phyloP scores from a whole-genome alignment of 139 green algal genomes.

The Pseudopediastrum boryanum region DNA sequence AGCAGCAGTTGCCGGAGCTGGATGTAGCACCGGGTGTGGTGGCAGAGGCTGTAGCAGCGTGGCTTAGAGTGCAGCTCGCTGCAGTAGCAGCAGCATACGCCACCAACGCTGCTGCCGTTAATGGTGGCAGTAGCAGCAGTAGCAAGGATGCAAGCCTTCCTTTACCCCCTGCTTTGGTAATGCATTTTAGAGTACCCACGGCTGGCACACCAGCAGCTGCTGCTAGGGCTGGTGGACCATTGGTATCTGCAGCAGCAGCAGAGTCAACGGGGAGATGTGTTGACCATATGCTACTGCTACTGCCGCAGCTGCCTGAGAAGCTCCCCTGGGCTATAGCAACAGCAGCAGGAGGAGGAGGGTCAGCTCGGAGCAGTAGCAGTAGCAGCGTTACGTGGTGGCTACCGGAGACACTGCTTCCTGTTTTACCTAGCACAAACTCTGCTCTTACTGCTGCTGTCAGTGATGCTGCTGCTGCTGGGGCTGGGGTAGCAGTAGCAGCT shows the following conservation, averaged over 20 bases:
- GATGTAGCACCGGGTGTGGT: background rate
- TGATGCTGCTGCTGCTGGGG: slow-evolving; percentile 9
- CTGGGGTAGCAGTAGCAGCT: background rate
- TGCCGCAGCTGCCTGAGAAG: background rate
- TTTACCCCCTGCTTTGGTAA: slow-evolving; percentile 1
- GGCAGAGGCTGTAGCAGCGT: background rate
- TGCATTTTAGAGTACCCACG: slow-evolving; percentile 27
- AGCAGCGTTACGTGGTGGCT: too few relatives aligned
- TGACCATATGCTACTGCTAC: too few relatives aligned
- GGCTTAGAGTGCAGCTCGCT: background rate
- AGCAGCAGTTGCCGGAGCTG: too few relatives aligned
- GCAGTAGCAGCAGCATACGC: background rate
- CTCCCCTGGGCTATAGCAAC: background rate
- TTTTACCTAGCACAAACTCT: too few relatives aligned
- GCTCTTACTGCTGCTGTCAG: too few relatives aligned
- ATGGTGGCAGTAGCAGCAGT: too few relatives aligned
- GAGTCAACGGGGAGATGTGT: too few relatives aligned
- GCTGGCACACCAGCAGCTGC: too few relatives aligned
- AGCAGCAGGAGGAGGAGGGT: slow-evolving; percentile 7
- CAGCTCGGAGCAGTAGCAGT: background rate
- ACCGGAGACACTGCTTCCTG: too few relatives aligned
- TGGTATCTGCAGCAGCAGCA: too few relatives aligned
- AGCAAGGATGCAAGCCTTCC: background rate
- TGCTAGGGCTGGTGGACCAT: too few relatives aligned
- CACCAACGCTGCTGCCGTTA: background rate